These are phyloP conservation scores for Diospyros lotus DNA, from an alignment of 148 eudicot genomes.

Conservation along the genomic window DNA sequence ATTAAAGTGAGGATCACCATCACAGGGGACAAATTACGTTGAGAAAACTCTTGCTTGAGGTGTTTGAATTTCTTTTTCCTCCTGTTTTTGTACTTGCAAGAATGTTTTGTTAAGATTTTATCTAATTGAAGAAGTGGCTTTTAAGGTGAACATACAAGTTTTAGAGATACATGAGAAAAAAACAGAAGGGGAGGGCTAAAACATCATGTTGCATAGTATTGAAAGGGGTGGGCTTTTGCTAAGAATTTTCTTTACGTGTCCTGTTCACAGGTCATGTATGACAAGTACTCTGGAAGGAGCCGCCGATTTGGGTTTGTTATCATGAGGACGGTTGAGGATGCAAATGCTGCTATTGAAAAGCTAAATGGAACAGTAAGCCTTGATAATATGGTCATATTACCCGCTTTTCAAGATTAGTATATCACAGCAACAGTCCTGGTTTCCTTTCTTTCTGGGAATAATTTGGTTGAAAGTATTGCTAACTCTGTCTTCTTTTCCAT, in stretches of 20 bases:
- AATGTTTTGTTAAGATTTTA: no score
- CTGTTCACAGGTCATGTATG: conserved; percentile 71
- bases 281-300: conserved; percentile 80
- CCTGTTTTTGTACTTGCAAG: no score
- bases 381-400: not conserved
- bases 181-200: not conserved
- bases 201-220: not conserved
- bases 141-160: no score
- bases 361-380: conserved; percentile 76
- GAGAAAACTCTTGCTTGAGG: no score
- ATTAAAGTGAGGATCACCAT: no score
- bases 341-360: conserved; percentile 76
- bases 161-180: not conserved
- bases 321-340: conserved; percentile 94
- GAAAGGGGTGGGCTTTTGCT: not conserved
- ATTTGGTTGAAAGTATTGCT: not conserved
- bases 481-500: not conserved
- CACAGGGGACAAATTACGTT: no score
- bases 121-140: no score
- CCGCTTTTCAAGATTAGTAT: not conserved
- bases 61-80: no score
- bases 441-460: not conserved
- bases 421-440: not conserved
- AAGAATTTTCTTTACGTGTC: not conserved
- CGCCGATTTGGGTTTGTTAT: conserved; percentile 84